Evolutionary conservation across 306 rosid genomes (phyloP).

Genomic region (Canavalia ensiformis): DNA sequence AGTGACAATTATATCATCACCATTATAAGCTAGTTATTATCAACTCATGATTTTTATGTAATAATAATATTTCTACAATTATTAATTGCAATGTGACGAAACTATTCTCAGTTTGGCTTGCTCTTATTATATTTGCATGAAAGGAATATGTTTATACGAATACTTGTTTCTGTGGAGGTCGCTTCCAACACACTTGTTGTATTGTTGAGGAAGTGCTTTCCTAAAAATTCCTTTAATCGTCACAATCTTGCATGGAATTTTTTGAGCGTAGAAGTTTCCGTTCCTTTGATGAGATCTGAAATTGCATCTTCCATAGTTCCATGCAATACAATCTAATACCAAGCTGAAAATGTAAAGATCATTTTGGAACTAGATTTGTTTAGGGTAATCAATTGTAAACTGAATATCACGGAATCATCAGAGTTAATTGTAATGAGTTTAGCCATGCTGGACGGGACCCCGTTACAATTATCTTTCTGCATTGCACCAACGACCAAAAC

Average conservation of each 20-base stretch:
- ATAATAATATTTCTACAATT: constrained; percentile 37
- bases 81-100: constrained; percentile 29
- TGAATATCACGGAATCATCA: background rate
- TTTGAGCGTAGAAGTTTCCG: constrained; percentile 51
- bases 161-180: no score
- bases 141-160: background rate
- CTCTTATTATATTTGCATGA: constrained; percentile 3
- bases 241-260: constrained; percentile 60
- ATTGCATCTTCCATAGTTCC: background rate
- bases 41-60: constrained; percentile 42
- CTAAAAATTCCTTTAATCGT: constrained; percentile 56
- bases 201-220: background rate
- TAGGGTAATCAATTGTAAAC: constrained; percentile 6
- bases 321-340: constrained; percentile 1
- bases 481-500: constrained; percentile 30
- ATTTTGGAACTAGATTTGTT: background rate
- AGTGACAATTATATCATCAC: background rate
- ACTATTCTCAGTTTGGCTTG: background rate
- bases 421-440: background rate
- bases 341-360: background rate
- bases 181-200: background rate
- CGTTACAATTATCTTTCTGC: constrained; percentile 31
- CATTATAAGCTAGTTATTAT: constrained; percentile 20
- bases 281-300: constrained; percentile 61
- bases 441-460: no score